A percentile compares a stretch with the other conserved stretches of the same genome.
Conservation (phyloP, 805 yeast species). For the Spencermartinsiella europaea region DNA sequence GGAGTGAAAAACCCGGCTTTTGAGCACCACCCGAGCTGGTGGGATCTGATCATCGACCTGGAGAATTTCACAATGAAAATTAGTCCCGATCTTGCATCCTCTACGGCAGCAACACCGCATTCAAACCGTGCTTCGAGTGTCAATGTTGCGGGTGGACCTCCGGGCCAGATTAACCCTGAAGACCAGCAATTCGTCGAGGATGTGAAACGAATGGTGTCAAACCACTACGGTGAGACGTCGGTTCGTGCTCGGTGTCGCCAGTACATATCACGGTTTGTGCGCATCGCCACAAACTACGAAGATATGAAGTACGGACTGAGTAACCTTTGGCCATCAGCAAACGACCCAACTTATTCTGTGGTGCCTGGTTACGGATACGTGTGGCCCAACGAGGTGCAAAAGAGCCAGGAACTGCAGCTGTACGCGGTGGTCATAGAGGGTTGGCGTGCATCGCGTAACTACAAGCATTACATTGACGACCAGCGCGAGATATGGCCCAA, state of each 20-base stretch:
- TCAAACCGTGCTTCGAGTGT: neutral
- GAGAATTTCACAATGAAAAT: conserved; percentile 38
- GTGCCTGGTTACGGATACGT: conserved; percentile 30
- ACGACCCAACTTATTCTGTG: conserved; percentile 16
- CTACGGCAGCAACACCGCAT: neutral
- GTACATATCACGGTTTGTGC: conserved; percentile 25
- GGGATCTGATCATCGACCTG: conserved; percentile 53
- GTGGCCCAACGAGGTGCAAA: conserved; percentile 27
- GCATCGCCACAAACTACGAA: conserved; percentile 27
- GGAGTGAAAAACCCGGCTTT: conserved; percentile 60
- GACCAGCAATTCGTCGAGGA: conserved; percentile 27
- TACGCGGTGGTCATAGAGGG: conserved; percentile 28
- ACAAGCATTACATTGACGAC: conserved; percentile 23
- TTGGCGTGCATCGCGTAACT: conserved; percentile 28
- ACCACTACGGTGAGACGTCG: conserved; percentile 27
- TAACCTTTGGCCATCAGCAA: conserved; percentile 19
- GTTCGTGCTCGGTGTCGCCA: conserved; percentile 27
- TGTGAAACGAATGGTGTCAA: conserved; percentile 24
- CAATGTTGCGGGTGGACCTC: neutral
- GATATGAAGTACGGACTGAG: conserved; percentile 23
- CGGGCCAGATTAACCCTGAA: conserved; percentile 8
- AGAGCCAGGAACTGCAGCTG: conserved; percentile 19
- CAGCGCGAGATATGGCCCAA: conserved; percentile 18
- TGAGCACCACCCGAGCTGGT: conserved; percentile 47
- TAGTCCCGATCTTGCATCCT: conserved; percentile 20